These are phyloP conservation scores for Colletotrichum musae DNA, from an alignment of 2,329 filamentous ascomycete genomes.

Conservation along the genomic window DNA sequence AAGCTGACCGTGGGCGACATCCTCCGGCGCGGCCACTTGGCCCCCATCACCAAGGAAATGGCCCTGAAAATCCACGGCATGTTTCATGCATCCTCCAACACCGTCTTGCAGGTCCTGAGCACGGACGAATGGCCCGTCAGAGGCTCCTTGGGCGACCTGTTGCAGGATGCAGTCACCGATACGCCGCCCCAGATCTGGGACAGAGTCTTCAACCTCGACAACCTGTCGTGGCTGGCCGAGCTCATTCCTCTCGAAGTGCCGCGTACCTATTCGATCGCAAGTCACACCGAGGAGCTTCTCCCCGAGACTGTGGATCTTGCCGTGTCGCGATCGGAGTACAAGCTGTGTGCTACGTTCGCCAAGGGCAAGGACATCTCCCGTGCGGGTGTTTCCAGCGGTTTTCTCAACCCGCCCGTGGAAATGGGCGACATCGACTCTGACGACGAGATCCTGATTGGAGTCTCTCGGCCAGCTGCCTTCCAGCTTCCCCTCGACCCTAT, in stretches of 20 bases:
- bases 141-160: slow-evolving; percentile 64
- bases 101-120: slow-evolving; percentile 62
- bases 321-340: slow-evolving; percentile 66
- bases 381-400: slow-evolving; percentile 66
- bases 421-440: slow-evolving; percentile 55
- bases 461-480: slow-evolving; percentile 66
- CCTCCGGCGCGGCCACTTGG: slow-evolving; percentile 65
- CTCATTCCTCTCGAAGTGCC: slow-evolving; percentile 65
- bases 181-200: slow-evolving; percentile 66
- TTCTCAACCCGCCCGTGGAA: slow-evolving; percentile 62
- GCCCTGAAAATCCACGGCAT: slow-evolving; percentile 63
- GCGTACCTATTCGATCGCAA: slow-evolving; percentile 68
- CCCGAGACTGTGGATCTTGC: slow-evolving; percentile 66
- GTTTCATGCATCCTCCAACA: slow-evolving; percentile 64
- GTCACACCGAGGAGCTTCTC: slow-evolving; percentile 63
- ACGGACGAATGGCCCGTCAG: slow-evolving; percentile 67
- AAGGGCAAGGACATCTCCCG: slow-evolving; percentile 50
- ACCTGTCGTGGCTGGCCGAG: slow-evolving; percentile 62
- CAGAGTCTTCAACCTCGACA: slow-evolving; percentile 60
- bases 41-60: slow-evolving; percentile 65
- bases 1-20: slow-evolving; percentile 62
- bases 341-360: slow-evolving; percentile 60
- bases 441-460: slow-evolving; percentile 66
- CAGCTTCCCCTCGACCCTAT: slow-evolving; percentile 65
- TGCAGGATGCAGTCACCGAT: slow-evolving; percentile 63